Conservation (phyloP, 352 stramenopile genomes). For the Pythium guiyangense region DNA sequence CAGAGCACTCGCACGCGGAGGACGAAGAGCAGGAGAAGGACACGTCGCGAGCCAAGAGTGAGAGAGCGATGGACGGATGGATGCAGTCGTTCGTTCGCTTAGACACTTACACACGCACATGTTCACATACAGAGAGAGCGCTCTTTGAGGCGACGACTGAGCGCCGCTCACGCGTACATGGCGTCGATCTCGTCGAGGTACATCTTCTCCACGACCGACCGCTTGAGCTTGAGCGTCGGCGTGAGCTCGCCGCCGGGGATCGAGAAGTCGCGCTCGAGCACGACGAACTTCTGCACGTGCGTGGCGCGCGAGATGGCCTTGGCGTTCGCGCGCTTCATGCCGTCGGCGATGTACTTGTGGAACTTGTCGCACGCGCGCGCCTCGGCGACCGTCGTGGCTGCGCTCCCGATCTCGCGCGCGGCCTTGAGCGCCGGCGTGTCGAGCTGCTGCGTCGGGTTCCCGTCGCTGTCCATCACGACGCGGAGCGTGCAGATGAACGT, state of each 20-base stretch:
- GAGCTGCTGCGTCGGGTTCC: slow-evolving; percentile 62
- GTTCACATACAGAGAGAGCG: too few species aligned
- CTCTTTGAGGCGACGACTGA: too few species aligned
- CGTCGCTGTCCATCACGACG: slow-evolving; percentile 55
- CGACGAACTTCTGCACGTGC: slow-evolving; percentile 72
- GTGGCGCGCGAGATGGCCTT: slow-evolving; percentile 49
- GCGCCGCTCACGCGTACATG: slow-evolving; percentile 74
- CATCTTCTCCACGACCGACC: slow-evolving; percentile 81
- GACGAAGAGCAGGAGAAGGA: too few species aligned
- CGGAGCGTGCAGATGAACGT: slow-evolving; percentile 83
- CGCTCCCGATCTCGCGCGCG: slow-evolving; percentile 50
- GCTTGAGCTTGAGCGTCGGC: slow-evolving; percentile 94
- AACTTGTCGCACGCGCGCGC: slow-evolving; percentile 65
- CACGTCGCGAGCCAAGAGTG: too few species aligned
- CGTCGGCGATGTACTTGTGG: slow-evolving; percentile 68
- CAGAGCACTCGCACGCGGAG: too few species aligned
- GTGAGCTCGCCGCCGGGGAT: slow-evolving; percentile 88
- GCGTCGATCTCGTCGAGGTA: slow-evolving; percentile 83
- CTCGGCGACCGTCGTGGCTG: slow-evolving; percentile 75
- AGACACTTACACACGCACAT: too few species aligned
- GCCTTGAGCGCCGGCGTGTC: slow-evolving; percentile 63
- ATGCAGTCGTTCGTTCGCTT: too few species aligned
- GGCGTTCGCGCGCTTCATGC: slow-evolving; percentile 57
- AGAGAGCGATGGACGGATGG: too few species aligned
- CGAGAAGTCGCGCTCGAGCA: slow-evolving; percentile 81